phyloP scores from a whole-genome alignment of 345 rosid species.

The Euphorbia tirucalli region DNA sequence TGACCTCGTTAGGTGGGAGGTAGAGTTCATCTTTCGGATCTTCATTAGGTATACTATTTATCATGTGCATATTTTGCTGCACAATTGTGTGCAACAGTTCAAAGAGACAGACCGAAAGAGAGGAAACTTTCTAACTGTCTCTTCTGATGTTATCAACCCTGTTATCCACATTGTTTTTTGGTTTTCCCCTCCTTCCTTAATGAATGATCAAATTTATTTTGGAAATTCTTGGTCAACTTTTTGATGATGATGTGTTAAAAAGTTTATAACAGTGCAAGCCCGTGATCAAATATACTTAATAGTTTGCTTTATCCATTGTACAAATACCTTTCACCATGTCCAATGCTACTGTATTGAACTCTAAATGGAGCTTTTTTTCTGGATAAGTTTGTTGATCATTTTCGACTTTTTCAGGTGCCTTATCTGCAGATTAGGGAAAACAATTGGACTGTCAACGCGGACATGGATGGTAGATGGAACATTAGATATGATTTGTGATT shows the following conservation, averaged over 20 bases:
- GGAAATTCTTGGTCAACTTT: too few species aligned
- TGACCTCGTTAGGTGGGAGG: background rate
- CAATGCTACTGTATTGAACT: too few species aligned
- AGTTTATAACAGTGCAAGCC: too few species aligned
- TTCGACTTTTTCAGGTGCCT: slow-evolving; percentile 54
- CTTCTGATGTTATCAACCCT: background rate
- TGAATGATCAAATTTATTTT: too few species aligned
- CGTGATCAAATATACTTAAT: too few species aligned
- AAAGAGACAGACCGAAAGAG: background rate
- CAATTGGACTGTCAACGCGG: slow-evolving; percentile 83
- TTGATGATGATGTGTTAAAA: too few species aligned
- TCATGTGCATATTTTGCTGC: background rate
- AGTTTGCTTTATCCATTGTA: too few species aligned
- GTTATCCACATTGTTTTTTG: too few species aligned
- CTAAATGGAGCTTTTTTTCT: background rate
- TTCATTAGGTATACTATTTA: background rate
- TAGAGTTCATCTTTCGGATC: background rate
- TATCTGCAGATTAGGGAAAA: slow-evolving; percentile 87
- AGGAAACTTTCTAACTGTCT: background rate
- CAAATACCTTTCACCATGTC: too few species aligned
- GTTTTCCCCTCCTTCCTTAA: too few species aligned
- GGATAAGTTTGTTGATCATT: background rate
- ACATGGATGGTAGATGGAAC: slow-evolving; percentile 80
- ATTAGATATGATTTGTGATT: slow-evolving; percentile 64
- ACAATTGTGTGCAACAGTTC: too few species aligned